phyloP scores from a whole-genome alignment of 108 stramenopile genomes.

The Skeletonema potamos region DNA sequence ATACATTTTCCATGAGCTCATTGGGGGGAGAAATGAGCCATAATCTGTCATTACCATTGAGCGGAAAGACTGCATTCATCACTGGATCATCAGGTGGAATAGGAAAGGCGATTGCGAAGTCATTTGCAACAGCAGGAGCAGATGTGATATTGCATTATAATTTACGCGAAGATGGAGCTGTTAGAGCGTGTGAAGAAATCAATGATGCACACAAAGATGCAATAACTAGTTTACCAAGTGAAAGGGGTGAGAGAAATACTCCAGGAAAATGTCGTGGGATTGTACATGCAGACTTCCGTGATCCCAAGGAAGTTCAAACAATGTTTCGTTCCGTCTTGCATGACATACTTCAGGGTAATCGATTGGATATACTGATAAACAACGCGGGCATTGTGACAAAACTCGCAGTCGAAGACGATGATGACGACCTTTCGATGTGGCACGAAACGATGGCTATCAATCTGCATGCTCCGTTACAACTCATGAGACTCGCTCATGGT shows the following conservation, averaged over 20 bases:
- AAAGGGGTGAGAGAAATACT: neutral
- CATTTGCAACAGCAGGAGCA: constrained; percentile 48
- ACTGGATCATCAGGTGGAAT: constrained; percentile 69
- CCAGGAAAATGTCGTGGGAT: constrained; percentile 51
- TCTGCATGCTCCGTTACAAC: constrained; percentile 60
- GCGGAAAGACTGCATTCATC: constrained; percentile 52
- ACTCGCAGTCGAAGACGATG: constrained; percentile 63
- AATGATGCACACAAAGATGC: constrained; percentile 22
- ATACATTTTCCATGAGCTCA: neutral
- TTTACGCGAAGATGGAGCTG: constrained; percentile 47
- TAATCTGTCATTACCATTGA: neutral
- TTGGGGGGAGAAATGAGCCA: neutral
- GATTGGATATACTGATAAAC: constrained; percentile 59
- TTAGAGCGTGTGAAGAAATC: constrained; percentile 9
- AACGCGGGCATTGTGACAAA: constrained; percentile 73
- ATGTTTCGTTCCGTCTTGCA: constrained; percentile 30
- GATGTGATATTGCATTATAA: constrained; percentile 64
- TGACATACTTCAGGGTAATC: constrained; percentile 24
- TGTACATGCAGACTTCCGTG: constrained; percentile 60
- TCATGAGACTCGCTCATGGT: constrained; percentile 43
- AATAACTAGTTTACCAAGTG: neutral
- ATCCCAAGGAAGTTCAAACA: constrained; percentile 21
- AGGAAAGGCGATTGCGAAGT: constrained; percentile 51
- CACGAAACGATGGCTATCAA: constrained; percentile 64
- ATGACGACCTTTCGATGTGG: constrained; percentile 48